phyloP scores from a whole-genome alignment of 331 rosid species.

The Spiraea crenata region DNA sequence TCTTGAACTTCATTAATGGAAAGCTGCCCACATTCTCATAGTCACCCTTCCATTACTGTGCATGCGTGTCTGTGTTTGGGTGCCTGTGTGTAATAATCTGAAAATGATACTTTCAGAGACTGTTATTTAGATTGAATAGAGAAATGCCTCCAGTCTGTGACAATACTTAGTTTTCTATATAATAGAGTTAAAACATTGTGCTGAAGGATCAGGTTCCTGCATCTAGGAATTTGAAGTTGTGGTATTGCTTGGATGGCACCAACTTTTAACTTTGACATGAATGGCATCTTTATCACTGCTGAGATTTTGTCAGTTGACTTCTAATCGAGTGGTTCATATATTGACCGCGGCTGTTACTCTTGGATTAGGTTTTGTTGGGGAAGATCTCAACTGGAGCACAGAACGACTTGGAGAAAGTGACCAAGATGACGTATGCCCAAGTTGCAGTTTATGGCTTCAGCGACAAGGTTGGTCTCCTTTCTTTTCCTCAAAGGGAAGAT shows the following conservation, averaged over 20 bases:
- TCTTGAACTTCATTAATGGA: no score
- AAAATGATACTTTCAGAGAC: no score
- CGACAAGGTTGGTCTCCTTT: conserved; percentile 49
- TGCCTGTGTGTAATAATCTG: neutral
- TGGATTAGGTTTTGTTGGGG: conserved; percentile 40
- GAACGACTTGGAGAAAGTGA: conserved; percentile 52
- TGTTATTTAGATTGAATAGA: neutral
- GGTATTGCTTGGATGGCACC: neutral
- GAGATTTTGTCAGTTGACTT: conserved; percentile 2
- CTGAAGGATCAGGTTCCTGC: neutral
- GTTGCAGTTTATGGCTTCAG: conserved; percentile 49
- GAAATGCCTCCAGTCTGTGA: neutral
- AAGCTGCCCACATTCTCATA: neutral
- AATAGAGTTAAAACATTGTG: neutral
- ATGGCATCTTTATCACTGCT: neutral
- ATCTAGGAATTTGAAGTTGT: neutral
- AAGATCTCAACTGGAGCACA: conserved; percentile 49
- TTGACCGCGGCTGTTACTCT: neutral
- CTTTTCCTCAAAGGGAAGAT: conserved; percentile 39
- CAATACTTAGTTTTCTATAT: neutral
- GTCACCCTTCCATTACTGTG: neutral
- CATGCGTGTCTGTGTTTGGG: neutral
- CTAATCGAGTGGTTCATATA: neutral
- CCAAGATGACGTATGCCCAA: conserved; percentile 49
- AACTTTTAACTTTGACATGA: neutral